A percentile compares a stretch with the other conserved stretches of the same genome.
phyloP scores from a whole-genome alignment of 345 rosid genomes.

The Linum tenue region DNA sequence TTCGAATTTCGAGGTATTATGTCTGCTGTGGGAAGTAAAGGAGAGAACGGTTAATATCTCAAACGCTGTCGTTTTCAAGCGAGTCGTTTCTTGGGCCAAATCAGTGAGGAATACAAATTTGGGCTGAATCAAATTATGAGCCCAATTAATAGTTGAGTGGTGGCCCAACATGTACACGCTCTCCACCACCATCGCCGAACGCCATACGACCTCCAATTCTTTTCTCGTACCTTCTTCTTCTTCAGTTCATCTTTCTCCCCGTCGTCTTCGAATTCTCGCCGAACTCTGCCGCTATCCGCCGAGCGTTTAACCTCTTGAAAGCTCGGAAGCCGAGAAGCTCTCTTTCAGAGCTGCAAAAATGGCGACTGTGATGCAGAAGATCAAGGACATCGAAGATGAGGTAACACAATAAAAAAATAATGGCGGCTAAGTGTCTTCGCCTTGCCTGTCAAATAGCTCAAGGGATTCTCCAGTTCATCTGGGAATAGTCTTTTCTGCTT shows the following conservation, averaged over 20 bases:
- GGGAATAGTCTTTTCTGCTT: too few relatives aligned
- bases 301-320: background rate
- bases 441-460: too few relatives aligned
- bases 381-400: slow-evolving; percentile 93
- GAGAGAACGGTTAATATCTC: too few relatives aligned
- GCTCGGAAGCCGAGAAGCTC: background rate
- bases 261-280: background rate
- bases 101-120: too few relatives aligned
- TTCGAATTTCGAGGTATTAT: too few relatives aligned
- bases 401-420: slow-evolving; percentile 12
- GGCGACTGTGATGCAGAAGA: slow-evolving; percentile 81
- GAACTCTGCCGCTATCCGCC: background rate
- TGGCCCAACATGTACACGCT: background rate
- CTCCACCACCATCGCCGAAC: background rate
- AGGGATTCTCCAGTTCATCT: too few relatives aligned
- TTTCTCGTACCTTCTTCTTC: background rate
- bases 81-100: too few relatives aligned
- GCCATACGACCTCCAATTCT: background rate
- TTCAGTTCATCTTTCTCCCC: background rate
- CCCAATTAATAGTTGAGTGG: background rate
- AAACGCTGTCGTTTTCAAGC: too few relatives aligned
- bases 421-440: background rate
- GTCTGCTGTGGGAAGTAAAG: too few relatives aligned
- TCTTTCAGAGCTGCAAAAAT: slow-evolving; percentile 24
- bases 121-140: background rate